phyloP scores from a whole-genome alignment of 768 basidiomycete genomes.

The Cytidiella melzeri region DNA sequence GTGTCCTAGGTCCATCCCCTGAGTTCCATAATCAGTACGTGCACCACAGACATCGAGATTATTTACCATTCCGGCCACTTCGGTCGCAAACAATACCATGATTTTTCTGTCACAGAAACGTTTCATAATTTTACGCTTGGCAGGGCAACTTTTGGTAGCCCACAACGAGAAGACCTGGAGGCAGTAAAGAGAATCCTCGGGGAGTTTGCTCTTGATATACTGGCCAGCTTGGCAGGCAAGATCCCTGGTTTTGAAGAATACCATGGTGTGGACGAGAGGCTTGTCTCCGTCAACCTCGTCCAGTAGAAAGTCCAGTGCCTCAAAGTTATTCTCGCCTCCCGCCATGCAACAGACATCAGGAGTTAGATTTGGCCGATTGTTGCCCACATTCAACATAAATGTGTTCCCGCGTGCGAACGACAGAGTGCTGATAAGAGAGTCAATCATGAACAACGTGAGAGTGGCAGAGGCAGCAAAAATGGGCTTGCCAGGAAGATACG shows the following conservation, averaged over 20 bases:
- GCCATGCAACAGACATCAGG: neutral
- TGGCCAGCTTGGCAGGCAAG: neutral
- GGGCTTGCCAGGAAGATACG: conserved; percentile 7
- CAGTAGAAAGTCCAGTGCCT: neutral
- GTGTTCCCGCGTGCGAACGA: neutral
- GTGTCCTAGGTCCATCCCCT: too few relatives aligned
- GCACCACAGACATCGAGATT: too few relatives aligned
- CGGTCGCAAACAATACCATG: conserved; percentile 7
- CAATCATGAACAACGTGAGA: conserved; percentile 2
- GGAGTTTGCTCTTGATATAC: neutral
- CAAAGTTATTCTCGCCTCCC: neutral
- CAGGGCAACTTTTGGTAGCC: neutral
- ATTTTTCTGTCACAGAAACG: neutral
- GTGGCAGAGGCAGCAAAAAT: conserved; percentile 12
- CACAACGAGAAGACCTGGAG: neutral
- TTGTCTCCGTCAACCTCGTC: neutral
- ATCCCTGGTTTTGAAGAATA: neutral
- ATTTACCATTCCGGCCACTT: conserved; percentile 8
- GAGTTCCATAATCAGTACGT: too few relatives aligned
- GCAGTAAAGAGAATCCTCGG: neutral
- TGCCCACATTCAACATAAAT: neutral
- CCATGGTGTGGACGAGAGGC: neutral
- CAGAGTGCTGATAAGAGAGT: conserved; percentile 15
- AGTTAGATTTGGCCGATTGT: neutral
- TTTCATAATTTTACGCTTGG: conserved; percentile 1